Evolutionary conservation across 2,329 filamentous ascomycete species (phyloP), one percentile per base, ranked within the genome.

Genomic region (Blumeria hordei): DNA sequence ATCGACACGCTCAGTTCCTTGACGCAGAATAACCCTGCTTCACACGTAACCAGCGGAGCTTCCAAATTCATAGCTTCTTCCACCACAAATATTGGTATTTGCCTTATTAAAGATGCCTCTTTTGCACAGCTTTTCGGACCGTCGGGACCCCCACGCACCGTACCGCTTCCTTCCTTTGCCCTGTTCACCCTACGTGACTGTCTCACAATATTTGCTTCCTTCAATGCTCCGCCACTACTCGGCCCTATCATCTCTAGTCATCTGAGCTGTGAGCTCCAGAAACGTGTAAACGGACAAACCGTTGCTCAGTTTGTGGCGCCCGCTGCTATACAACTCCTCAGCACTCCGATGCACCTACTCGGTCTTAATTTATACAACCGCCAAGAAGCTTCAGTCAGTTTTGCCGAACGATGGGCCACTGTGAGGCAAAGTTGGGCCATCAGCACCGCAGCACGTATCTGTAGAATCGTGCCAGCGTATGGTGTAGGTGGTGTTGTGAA

Each of bases 401-500:
- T 75, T 69, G 65, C 66, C 18, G 77, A 86, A n/a, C 71, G 88
- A n/a, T 75, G 76, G 66, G 64, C 67, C 0, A 74, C 78, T 54
- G 78, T 94, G n/a, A 71, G 76, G 56, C 73, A 77, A 59, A 87
- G 93, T 64, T 94, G 87, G 80, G 69, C 74, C 16, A 74, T 82
- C 59, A 90, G 83, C 66, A 78, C 78, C 34, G 68, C 77, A 56
- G 88, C 88, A 32, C 71, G 88, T 55, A 83, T 94, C 68, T 83
- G 83, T 58, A 76, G 88, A 63, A 94, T 94, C 61, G 75, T 94
- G 2, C 88, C 88, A 16, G 88, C 88, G 0, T 94, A 90, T 71
- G 88, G 88, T 1, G 74, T 94, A 11, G 88, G 88, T 0, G 88
- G 88, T 0, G 85, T 94, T 10, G 83, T 92, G 10, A 94, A 94